Evolutionary conservation across 164 flowering plant genomes (phyloP).

Genomic region (Nymphaea colorata): DNA sequence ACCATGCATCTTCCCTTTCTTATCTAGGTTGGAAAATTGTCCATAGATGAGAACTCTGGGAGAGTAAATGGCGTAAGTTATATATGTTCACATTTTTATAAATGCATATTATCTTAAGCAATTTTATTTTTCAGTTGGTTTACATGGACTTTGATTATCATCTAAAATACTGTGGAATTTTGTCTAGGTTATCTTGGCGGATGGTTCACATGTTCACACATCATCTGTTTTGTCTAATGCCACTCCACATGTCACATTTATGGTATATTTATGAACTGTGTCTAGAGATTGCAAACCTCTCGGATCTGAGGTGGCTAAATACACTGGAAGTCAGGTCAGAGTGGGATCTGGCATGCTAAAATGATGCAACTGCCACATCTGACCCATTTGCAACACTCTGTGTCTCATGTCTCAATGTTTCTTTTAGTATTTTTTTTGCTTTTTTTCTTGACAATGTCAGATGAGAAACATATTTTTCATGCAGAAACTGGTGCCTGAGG

Average conservation of each 20-base stretch:
- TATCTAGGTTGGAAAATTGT: slow-evolving; percentile 50
- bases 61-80: slow-evolving; percentile 62
- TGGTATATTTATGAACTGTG: slow-evolving; percentile 30
- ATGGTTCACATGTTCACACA: slow-evolving; percentile 57
- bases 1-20: not conserved
- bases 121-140: too few species aligned
- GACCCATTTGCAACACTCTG: too few species aligned
- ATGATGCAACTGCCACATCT: too few species aligned
- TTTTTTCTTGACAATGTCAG: not conserved
- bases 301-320: too few species aligned
- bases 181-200: slow-evolving; percentile 62
- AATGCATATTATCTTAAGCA: not conserved
- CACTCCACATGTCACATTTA: slow-evolving; percentile 80
- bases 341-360: too few species aligned
- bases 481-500: slow-evolving; percentile 70
- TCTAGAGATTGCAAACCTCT: too few species aligned
- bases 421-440: not conserved
- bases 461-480: not conserved
- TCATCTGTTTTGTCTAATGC: slow-evolving; percentile 86
- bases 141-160: not conserved
- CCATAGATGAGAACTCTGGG: slow-evolving; percentile 42
- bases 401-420: not conserved
- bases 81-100: not conserved
- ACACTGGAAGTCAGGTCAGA: too few species aligned
- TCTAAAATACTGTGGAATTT: not conserved